Conservation (phyloP, 805 yeast genomes). For the Vanderwaltozyma polyspora region DNA sequence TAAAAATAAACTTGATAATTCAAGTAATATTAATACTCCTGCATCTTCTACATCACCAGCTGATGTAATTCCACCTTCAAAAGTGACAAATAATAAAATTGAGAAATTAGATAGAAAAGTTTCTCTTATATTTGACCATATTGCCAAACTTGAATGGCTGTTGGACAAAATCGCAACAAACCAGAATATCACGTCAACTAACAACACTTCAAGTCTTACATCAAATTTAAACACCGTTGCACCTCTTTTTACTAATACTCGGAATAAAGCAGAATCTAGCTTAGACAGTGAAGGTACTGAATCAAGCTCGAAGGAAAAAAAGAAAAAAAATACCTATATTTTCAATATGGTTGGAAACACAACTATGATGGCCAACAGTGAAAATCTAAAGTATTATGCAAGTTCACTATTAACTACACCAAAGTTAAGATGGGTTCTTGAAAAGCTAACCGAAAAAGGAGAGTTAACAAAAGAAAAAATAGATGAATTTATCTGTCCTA, state of each 20-base stretch:
- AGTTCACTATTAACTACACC: constrained; percentile 15
- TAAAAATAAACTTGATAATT: neutral
- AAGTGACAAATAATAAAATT: constrained; percentile 5
- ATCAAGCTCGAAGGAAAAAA: no score
- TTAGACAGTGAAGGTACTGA: no score
- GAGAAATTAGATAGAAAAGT: constrained; percentile 16
- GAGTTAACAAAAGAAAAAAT: constrained; percentile 1
- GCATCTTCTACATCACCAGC: neutral
- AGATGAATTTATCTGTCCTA: constrained; percentile 11
- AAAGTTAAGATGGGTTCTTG: constrained; percentile 17
- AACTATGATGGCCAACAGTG: neutral
- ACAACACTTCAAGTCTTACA: neutral
- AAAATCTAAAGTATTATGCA: constrained; percentile 4
- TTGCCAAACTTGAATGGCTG: constrained; percentile 16
- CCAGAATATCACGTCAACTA: constrained; percentile 2
- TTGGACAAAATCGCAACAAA: constrained; percentile 8
- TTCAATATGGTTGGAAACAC: neutral
- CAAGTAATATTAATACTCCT: neutral
- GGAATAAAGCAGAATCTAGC: no score
- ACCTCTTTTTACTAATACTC: neutral
- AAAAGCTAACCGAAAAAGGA: constrained; percentile 5
- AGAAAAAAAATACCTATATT: no score
- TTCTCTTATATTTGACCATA: constrained; percentile 13
- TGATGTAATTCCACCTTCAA: neutral
- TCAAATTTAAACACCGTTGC: neutral